Percentiles rank a stretch among this genome's conserved stretches.
These are phyloP conservation scores for Globisporangium orthogonon DNA, from an alignment of 352 stramenopile genomes.

Conservation along the genomic window DNA sequence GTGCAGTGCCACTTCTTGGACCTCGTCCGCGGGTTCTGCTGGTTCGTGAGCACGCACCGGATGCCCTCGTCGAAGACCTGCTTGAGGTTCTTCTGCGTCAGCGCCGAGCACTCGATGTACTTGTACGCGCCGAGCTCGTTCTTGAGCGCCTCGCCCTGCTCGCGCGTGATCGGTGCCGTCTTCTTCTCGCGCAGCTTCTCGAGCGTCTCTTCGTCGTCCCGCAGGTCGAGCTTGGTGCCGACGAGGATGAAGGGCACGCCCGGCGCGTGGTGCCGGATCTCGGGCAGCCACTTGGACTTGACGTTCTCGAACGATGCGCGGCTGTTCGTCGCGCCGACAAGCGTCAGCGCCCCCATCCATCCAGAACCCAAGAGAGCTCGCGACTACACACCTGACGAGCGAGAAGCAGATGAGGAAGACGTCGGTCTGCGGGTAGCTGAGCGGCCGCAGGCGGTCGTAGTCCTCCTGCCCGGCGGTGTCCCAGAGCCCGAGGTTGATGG, in stretches of 20 bases:
- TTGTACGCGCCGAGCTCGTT: slow-evolving; percentile 87
- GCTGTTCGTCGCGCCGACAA: slow-evolving; percentile 18
- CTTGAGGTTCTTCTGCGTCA: slow-evolving; percentile 93
- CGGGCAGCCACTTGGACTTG: slow-evolving; percentile 90
- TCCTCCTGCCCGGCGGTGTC: slow-evolving; percentile 97
- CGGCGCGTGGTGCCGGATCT: slow-evolving; percentile 85
- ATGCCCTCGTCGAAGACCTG: slow-evolving; percentile 93
- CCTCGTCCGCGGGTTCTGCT: slow-evolving; percentile 63
- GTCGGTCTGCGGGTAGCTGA: slow-evolving; percentile 95
- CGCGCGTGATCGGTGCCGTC: slow-evolving; percentile 48
- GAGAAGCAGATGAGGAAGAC: slow-evolving; percentile 97
- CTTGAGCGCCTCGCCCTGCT: slow-evolving; percentile 82
- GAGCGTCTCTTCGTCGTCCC: slow-evolving; percentile 87
- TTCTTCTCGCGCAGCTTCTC: slow-evolving; percentile 88
- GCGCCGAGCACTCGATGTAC: slow-evolving; percentile 92
- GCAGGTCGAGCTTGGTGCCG: slow-evolving; percentile 92
- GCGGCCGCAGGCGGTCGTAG: slow-evolving; percentile 93
- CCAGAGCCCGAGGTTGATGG: slow-evolving; percentile 95
- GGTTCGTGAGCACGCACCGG: slow-evolving; percentile 80
- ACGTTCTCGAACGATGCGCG: slow-evolving; percentile 95
- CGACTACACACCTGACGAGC: slow-evolving; percentile 67
- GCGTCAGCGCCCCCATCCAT: too few species aligned
- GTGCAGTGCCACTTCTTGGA: slow-evolving; percentile 42
- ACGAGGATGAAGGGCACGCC: slow-evolving; percentile 94
- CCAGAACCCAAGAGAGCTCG: too few species aligned